Conservation (phyloP, 2,329 filamentous ascomycete species). For the Aspergillus sclerotialis region DNA sequence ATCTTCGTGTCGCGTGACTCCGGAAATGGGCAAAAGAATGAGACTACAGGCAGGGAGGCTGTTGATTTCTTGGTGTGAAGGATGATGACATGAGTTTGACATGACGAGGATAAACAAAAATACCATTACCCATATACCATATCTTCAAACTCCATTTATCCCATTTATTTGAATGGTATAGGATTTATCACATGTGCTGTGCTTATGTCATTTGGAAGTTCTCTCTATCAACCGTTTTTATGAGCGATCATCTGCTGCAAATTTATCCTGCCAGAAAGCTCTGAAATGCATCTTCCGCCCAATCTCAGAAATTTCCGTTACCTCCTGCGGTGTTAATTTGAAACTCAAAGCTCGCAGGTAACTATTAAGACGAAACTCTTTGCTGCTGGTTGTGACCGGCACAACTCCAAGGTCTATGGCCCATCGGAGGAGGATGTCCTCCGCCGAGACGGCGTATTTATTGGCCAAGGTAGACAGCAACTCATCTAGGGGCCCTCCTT, state of each 20-base stretch:
- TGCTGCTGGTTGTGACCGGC: conserved; percentile 53
- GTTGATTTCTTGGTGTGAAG: too few species aligned
- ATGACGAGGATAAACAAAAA: too few species aligned
- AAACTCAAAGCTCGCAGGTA: conserved; percentile 52
- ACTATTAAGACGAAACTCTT: conserved; percentile 53
- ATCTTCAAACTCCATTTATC: too few species aligned
- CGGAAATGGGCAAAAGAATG: too few species aligned
- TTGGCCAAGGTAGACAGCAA: conserved; percentile 46
- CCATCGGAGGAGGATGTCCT: conserved; percentile 54
- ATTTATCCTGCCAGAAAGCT: conserved; percentile 47
- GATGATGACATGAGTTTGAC: too few species aligned
- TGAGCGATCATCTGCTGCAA: conserved; percentile 25
- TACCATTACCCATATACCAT: too few species aligned
- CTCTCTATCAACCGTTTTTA: neutral
- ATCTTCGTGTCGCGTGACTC: too few species aligned
- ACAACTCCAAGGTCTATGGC: conserved; percentile 55
- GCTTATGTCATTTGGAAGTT: too few species aligned
- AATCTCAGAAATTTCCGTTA: conserved; percentile 45
- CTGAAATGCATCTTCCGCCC: conserved; percentile 46
- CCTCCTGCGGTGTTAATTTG: conserved; percentile 52
- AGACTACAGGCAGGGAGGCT: too few species aligned
- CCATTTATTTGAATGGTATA: too few species aligned
- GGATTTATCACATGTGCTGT: too few species aligned
- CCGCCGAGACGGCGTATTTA: conserved; percentile 54
- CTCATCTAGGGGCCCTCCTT: conserved; percentile 49